Percentiles rank a stretch among this genome's conserved stretches.
These are phyloP conservation scores for Epichloe gansuensis DNA, from an alignment of 2,329 filamentous ascomycete genomes.

Conservation along the genomic window DNA sequence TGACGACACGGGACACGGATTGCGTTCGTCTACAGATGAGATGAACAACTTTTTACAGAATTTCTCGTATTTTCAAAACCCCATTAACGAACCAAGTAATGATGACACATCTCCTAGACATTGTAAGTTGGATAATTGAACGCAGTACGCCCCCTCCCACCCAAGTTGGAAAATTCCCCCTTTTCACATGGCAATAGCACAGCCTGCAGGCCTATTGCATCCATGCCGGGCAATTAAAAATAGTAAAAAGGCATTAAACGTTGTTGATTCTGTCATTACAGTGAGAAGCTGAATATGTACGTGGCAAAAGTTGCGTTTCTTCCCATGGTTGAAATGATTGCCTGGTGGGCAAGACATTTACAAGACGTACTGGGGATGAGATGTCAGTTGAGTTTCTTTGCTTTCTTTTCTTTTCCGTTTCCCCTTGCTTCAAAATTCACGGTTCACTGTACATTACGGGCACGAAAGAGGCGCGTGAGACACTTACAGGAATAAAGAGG, in stretches of 20 bases:
- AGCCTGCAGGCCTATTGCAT: too few relatives aligned
- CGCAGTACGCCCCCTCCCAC: background rate
- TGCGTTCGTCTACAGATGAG: too few relatives aligned
- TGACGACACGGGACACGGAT: too few relatives aligned
- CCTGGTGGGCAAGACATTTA: background rate
- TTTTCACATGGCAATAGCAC: background rate
- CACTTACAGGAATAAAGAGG: constrained; percentile 61
- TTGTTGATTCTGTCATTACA: background rate
- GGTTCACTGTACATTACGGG: background rate
- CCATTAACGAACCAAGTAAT: background rate
- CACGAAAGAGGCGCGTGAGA: background rate
- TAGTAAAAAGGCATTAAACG: too few relatives aligned
- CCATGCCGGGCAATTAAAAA: too few relatives aligned
- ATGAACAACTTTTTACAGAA: background rate
- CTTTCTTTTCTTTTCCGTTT: background rate
- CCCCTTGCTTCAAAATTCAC: background rate
- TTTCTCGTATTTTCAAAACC: background rate
- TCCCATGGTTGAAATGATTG: background rate
- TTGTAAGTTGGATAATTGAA: background rate
- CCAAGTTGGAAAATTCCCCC: background rate
- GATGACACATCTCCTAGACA: background rate
- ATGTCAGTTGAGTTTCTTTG: background rate
- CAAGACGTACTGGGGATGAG: background rate
- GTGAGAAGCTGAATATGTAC: background rate
- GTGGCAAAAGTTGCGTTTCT: background rate